Evolutionary conservation across 768 basidiomycete genomes (phyloP), one percentile per base, ranked within the genome.

Genomic region (Lentinula aciculospora): DNA sequence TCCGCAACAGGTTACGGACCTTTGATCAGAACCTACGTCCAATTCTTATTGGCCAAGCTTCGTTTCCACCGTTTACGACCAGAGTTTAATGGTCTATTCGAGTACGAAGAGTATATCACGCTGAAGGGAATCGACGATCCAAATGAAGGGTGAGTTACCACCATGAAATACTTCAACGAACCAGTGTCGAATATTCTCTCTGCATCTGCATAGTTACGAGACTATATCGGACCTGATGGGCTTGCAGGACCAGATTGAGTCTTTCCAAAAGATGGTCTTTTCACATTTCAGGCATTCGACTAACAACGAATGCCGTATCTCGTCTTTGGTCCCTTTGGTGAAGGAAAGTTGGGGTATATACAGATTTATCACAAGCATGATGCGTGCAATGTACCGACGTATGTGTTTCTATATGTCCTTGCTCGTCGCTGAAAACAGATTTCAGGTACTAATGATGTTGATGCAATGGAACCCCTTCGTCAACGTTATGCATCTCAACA

Each of bases 291-390:
- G 86, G 56, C 84, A 88, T 60, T 93, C 93, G 17, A 77, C 85
- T 47, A 98, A 97, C 68, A 99, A 99, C 63, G 97, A 99, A 73
- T 97, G 95, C 71, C 88, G 95, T 28, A 99, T 99, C 60, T 96
- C 95, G 32, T 79, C 97, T 2, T 76, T 99, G 48, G 97, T 99
- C 2, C 96, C 97, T 23, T 80, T 98, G 12, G 97, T 99, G 56
- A 99, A 99, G 73, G 97, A 99, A 73, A 96, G 93, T 65, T 99
- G 95, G 86, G 96, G 96, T 36, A 99, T 99, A 58, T 99, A 99
- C 73, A 83, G 93, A 46, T 99, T 98, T 74, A 95, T 98, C 68
- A 98, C 96, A 9, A 95, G 92, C 74, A 99, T 99, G 97, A 76
- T 98, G 69, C 81, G 97, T 25, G 97, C 97, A 1, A 92, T 99